phyloP scores from a whole-genome alignment of 2,329 filamentous ascomycete genomes.

The Cyphellophora attinorum region DNA sequence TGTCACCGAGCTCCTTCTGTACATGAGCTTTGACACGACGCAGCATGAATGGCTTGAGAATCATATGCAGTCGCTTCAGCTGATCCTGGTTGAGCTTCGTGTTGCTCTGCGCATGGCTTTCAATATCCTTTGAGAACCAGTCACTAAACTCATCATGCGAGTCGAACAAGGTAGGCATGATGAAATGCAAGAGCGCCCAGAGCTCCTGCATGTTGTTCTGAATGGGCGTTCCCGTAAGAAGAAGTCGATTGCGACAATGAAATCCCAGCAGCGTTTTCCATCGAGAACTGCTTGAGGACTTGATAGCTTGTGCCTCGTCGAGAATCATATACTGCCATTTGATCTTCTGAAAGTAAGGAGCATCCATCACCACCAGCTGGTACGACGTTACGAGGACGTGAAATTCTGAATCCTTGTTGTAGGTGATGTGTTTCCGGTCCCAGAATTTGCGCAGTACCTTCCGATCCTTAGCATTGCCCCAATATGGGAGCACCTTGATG shows the following conservation, averaged over 20 bases:
- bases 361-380: conserved; percentile 90
- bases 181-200: conserved; percentile 96
- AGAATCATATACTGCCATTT: conserved; percentile 99
- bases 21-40: conserved; percentile 99
- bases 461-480: conserved; percentile 87
- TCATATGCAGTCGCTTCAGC: conserved; percentile 94
- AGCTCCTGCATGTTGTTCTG: conserved; percentile 99
- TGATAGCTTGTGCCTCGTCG: conserved; percentile 97
- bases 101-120: conserved; percentile 96
- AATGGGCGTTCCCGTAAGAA: conserved; percentile 93
- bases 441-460: conserved; percentile 98
- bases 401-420: conserved; percentile 85
- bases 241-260: conserved; percentile 85
- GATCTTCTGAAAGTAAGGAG: conserved; percentile 98
- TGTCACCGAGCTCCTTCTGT: conserved; percentile 96
- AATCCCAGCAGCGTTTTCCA: conserved; percentile 95
- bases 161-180: conserved; percentile 97
- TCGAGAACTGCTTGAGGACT: conserved; percentile 88
- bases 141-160: conserved; percentile 44
- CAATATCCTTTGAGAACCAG: conserved; percentile 57
- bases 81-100: conserved; percentile 99
- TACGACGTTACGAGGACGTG: conserved; percentile 96
- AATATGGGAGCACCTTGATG: conserved; percentile 93
- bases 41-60: conserved; percentile 98
- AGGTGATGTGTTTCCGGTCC: conserved; percentile 96